Evolutionary conservation across 805 yeast genomes (phyloP).

Genomic region (Candida orba): DNA sequence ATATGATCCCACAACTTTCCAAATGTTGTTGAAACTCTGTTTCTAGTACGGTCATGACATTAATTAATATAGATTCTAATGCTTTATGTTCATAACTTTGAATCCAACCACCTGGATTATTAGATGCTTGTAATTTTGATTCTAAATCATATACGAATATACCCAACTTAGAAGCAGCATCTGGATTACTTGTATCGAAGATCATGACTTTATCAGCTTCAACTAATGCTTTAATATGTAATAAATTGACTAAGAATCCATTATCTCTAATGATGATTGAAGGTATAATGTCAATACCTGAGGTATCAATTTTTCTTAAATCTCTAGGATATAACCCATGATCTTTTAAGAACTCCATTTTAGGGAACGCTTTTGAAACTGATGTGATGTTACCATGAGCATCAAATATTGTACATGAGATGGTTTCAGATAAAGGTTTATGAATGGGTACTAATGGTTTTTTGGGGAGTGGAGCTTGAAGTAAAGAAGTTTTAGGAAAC

Average conservation of each 20-base stretch:
- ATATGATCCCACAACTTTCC: conserved; percentile 50
- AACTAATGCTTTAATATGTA: conserved; percentile 87
- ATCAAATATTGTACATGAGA: conserved; percentile 71
- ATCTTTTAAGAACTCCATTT: conserved; percentile 64
- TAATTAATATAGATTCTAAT: conserved; percentile 72
- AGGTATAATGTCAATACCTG: conserved; percentile 80
- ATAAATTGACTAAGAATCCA: conserved; percentile 73
- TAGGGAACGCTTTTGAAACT: conserved; percentile 74
- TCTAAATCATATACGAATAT: conserved; percentile 81
- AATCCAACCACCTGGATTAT: conserved; percentile 22
- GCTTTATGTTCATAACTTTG: conserved; percentile 77
- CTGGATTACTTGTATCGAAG: conserved; percentile 55
- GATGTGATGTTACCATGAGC: conserved; percentile 64
- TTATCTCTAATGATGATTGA: conserved; percentile 71
- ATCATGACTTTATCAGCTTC: conserved; percentile 72
- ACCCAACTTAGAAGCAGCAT: conserved; percentile 65
- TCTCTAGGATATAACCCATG: conserved; percentile 82
- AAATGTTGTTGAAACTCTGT: conserved; percentile 61
- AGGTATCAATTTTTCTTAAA: conserved; percentile 68
- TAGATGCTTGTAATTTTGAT: conserved; percentile 47
- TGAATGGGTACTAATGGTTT: conserved; percentile 2
- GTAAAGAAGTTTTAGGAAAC: not conserved
- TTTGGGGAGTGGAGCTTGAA: conserved; percentile 5
- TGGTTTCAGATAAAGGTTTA: conserved; percentile 1
- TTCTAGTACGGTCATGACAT: conserved; percentile 73